Evolutionary conservation across 163 green algal genomes (phyloP).

Genomic region (Scenedesmus sp.): DNA sequence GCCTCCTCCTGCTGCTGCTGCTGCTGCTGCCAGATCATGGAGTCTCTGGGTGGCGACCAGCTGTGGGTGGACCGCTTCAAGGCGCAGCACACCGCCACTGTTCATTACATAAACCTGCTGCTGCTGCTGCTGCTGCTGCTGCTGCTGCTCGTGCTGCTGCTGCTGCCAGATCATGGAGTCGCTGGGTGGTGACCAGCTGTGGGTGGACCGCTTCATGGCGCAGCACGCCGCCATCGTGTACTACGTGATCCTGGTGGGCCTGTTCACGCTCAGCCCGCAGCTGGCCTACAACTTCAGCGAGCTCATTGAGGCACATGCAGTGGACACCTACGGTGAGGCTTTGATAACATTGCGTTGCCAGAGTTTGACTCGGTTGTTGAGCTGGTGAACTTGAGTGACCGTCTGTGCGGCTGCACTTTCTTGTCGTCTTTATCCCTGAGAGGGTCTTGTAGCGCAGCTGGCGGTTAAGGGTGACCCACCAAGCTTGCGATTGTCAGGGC

Average conservation of each 20-base stretch:
- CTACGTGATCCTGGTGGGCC: slow-evolving; percentile 73
- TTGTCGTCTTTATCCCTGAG: too few species aligned
- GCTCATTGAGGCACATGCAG: slow-evolving; percentile 86
- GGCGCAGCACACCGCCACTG: slow-evolving; percentile 46
- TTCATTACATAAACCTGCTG: background rate
- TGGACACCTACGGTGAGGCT: slow-evolving; percentile 83
- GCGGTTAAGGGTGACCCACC: too few species aligned
- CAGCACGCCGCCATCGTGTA: slow-evolving; percentile 81
- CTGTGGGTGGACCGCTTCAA: slow-evolving; percentile 92
- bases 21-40: slow-evolving; percentile 92
- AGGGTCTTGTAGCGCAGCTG: too few species aligned
- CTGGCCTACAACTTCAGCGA: slow-evolving; percentile 97
- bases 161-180: slow-evolving; percentile 96
- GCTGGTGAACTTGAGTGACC: background rate
- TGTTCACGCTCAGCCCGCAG: slow-evolving; percentile 84
- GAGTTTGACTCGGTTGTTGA: too few species aligned
- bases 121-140: slow-evolving; percentile 2
- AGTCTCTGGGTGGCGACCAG: slow-evolving; percentile 91
- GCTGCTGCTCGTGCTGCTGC: slow-evolving; percentile 18
- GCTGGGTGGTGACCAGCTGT: slow-evolving; percentile 93
- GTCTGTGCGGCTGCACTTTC: too few species aligned
- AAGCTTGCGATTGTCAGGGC: too few species aligned
- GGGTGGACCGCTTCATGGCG: slow-evolving; percentile 93
- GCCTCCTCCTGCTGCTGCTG: slow-evolving; percentile 63
- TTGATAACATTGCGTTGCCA: background rate